phyloP scores from a whole-genome alignment of 306 rosid genomes.

The Cucurbita argyrosperma region DNA sequence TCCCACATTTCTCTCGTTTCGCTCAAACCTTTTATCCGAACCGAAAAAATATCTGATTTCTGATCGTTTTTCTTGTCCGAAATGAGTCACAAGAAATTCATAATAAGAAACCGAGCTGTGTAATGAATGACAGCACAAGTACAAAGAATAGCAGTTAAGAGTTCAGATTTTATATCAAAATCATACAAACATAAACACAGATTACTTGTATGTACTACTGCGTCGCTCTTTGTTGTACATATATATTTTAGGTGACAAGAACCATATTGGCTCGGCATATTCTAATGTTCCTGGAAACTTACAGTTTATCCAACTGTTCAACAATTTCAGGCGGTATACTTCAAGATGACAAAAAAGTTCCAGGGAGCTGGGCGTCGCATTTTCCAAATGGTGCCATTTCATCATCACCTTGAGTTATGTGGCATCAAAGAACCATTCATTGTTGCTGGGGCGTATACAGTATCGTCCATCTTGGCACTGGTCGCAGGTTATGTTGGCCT shows the following conservation, averaged over 20 bases:
- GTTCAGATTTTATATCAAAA: no score
- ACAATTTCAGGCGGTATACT: conserved; percentile 34
- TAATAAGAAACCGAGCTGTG: neutral
- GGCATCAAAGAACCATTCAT: conserved; percentile 64
- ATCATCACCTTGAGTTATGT: conserved; percentile 47
- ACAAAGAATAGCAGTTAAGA: neutral
- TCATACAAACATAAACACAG: neutral
- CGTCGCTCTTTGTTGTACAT: neutral
- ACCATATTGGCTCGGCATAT: neutral
- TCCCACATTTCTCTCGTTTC: neutral
- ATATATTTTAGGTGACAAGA: neutral
- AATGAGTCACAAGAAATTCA: neutral
- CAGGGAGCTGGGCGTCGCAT: conserved; percentile 29
- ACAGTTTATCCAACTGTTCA: neutral
- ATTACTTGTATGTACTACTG: neutral
- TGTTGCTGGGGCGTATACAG: conserved; percentile 62
- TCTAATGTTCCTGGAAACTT: neutral
- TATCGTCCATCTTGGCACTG: conserved; percentile 64
- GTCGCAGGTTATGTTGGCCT: conserved; percentile 76
- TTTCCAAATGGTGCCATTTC: conserved; percentile 61
- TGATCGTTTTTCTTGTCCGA: neutral
- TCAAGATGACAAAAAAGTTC: conserved; percentile 31
- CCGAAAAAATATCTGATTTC: neutral
- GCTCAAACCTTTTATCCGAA: neutral
- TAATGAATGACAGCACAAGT: neutral